Evolutionary conservation across 768 basidiomycete genomes (phyloP).

Genomic region (Russula brevipes): DNA sequence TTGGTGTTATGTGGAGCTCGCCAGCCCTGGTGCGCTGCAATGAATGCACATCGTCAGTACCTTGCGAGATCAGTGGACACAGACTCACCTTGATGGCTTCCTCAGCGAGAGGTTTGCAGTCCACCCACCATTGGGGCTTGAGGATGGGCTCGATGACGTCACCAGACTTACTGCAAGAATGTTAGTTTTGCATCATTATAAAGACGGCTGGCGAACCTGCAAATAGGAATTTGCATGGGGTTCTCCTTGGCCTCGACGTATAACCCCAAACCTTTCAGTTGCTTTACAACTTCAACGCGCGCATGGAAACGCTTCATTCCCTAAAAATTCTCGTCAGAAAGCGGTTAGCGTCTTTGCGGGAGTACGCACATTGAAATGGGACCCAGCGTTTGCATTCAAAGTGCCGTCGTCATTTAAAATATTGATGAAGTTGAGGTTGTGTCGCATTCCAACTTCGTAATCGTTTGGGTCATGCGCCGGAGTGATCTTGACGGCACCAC

Average conservation of each 20-base stretch:
- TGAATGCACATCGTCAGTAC: background rate
- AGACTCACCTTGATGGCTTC: constrained; percentile 72
- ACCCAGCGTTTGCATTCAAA: constrained; percentile 83
- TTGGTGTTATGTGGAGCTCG: constrained; percentile 78
- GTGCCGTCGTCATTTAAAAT: constrained; percentile 97
- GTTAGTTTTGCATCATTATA: background rate
- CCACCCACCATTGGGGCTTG: constrained; percentile 99
- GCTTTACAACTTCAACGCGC: constrained; percentile 75
- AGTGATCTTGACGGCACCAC: constrained; percentile 98
- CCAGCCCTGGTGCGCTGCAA: constrained; percentile 80
- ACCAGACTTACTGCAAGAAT: constrained; percentile 72
- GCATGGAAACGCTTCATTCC: constrained; percentile 99
- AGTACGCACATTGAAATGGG: constrained; percentile 55
- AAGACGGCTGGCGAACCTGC: constrained; percentile 49
- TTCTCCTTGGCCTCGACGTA: constrained; percentile 93
- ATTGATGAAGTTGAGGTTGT: constrained; percentile 88
- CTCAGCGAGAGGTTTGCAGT: constrained; percentile 84
- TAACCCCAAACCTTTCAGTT: constrained; percentile 75
- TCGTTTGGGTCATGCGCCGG: constrained; percentile 97
- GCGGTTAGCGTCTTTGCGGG: background rate
- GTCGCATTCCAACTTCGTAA: constrained; percentile 87
- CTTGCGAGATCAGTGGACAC: background rate
- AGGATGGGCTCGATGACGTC: constrained; percentile 93
- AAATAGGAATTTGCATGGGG: constrained; percentile 94
- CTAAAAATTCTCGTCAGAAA: constrained; percentile 32